Conservation (phyloP, 345 rosid species). For the Iberis pinnata region DNA sequence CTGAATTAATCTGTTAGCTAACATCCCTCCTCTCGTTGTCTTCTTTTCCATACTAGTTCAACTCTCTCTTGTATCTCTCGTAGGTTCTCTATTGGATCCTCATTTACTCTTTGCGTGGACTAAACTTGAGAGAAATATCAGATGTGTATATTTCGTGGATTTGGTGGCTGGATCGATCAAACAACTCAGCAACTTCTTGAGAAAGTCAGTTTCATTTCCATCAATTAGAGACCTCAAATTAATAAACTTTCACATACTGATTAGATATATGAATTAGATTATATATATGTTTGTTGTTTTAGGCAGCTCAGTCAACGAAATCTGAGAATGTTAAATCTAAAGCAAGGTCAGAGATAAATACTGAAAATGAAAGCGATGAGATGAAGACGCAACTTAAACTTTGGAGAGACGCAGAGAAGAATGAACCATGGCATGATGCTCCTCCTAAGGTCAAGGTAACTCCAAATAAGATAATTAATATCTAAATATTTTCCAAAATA, state of each 20-base stretch:
- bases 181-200: not conserved
- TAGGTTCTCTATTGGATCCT: not conserved
- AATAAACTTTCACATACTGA: too few species aligned
- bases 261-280: not conserved
- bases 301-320: constrained; percentile 27
- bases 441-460: constrained; percentile 51
- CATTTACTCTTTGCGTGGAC: not conserved
- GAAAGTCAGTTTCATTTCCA: not conserved
- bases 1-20: not conserved
- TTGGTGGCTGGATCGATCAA: not conserved
- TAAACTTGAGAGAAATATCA: not conserved
- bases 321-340: constrained; percentile 16
- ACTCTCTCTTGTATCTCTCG: not conserved
- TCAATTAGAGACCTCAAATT: not conserved
- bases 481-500: too few species aligned
- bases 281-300: constrained; percentile 19
- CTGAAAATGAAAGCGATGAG: not conserved
- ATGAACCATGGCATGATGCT: constrained; percentile 49
- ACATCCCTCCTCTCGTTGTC: not conserved
- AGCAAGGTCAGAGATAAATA: not conserved
- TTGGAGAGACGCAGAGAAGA: constrained; percentile 24
- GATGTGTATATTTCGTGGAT: not conserved
- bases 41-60: not conserved
- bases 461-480: not conserved
- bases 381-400: not conserved